phyloP scores from a whole-genome alignment of 176 grass and related monocot genomes.

The Triticum urartu region DNA sequence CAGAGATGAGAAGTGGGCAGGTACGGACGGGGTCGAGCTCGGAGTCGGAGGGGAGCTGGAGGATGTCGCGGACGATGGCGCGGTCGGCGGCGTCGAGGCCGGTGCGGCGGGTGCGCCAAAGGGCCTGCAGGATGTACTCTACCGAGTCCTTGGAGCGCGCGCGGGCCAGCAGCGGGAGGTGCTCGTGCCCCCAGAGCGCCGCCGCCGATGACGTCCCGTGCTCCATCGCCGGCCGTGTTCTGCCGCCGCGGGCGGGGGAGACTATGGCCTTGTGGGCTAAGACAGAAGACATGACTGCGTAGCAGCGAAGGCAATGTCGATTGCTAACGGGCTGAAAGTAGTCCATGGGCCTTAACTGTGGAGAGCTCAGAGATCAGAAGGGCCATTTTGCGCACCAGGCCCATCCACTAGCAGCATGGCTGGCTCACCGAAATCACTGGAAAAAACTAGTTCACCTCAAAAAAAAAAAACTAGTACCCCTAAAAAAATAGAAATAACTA shows the following conservation, averaged over 20 bases:
- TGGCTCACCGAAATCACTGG: neutral
- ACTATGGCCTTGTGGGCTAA: neutral
- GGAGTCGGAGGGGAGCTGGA: conserved; percentile 59
- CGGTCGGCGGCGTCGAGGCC: conserved; percentile 93
- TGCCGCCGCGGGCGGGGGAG: conserved; percentile 11
- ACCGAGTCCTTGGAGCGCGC: conserved; percentile 86
- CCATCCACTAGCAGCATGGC: neutral
- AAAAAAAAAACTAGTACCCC: no score
- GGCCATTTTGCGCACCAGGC: neutral
- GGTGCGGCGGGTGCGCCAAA: conserved; percentile 89
- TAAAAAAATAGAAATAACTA: no score
- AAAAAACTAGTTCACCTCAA: no score
- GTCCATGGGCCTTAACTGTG: neutral
- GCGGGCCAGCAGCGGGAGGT: conserved; percentile 68
- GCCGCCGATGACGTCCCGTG: neutral
- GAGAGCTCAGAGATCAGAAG: no score
- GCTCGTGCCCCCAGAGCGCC: conserved; percentile 60
- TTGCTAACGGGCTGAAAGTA: conserved; percentile 6
- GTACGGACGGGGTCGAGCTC: conserved; percentile 68
- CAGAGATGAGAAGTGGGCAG: neutral
- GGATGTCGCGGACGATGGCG: conserved; percentile 66
- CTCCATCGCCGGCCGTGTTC: conserved; percentile 23
- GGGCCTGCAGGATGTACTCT: conserved; percentile 88
- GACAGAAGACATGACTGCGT: neutral
- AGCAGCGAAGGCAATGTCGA: neutral